These are phyloP conservation scores for Albizia julibrissin DNA, from an alignment of 306 rosid genomes.

Conservation along the genomic window DNA sequence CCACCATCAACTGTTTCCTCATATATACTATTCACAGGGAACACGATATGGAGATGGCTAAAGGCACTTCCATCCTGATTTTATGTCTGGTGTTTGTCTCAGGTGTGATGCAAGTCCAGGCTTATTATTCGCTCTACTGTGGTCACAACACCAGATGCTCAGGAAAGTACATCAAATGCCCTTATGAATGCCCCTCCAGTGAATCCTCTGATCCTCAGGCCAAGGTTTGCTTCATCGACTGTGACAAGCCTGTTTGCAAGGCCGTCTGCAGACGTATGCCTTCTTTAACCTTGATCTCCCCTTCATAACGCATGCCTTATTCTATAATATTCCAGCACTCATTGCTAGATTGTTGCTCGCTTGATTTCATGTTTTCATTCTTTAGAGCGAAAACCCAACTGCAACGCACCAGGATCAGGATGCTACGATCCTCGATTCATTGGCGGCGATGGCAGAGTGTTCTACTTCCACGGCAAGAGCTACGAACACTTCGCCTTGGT, in stretches of 20 bases:
- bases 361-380: not conserved
- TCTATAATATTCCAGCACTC: not conserved
- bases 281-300: not conserved
- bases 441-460: conserved; percentile 56
- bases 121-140: conserved; percentile 29
- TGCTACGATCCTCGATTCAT: conserved; percentile 54
- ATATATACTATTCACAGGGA: not conserved
- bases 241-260: conserved; percentile 47
- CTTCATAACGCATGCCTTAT: not conserved
- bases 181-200: conserved; percentile 31
- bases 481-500: conserved; percentile 41
- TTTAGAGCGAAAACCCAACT: conserved; percentile 48
- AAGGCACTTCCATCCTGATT: conserved; percentile 13
- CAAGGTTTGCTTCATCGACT: conserved; percentile 46
- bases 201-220: conserved; percentile 42
- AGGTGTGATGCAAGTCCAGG: conserved; percentile 24
- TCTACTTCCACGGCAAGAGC: conserved; percentile 55
- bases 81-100: conserved; percentile 3
- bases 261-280: conserved; percentile 43
- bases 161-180: conserved; percentile 30
- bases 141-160: conserved; percentile 8
- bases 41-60: conserved; percentile 24
- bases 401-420: conserved; percentile 59
- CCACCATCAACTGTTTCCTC: not conserved
- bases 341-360: not conserved